Conservation (phyloP, 371 early-diverging fungal species). For the Mucor velutinosus region DNA sequence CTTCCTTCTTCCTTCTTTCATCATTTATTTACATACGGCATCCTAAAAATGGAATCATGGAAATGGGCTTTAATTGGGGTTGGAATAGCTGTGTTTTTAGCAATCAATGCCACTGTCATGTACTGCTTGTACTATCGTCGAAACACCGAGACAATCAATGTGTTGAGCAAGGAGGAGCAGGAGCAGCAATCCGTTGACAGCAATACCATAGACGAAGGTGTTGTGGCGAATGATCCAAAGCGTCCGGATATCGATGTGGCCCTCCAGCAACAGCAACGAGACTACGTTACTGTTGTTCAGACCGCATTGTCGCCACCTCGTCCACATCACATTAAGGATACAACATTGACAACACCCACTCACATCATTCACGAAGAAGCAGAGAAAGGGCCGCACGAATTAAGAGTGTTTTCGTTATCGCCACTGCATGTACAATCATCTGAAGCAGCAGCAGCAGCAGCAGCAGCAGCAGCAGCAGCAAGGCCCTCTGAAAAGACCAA, state of each 20-base stretch:
- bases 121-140: background rate
- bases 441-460: background rate
- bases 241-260: background rate
- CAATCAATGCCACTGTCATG: background rate
- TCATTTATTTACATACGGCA: background rate
- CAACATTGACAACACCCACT: background rate
- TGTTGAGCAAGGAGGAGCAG: background rate
- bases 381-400: background rate
- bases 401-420: conserved; percentile 19
- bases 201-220: background rate
- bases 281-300: background rate
- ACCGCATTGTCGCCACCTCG: conserved; percentile 15
- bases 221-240: background rate
- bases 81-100: background rate
- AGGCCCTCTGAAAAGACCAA: background rate
- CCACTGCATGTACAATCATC: conserved; percentile 4
- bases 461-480: background rate
- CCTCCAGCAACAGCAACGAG: background rate
- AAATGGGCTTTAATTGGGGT: conserved; percentile 12
- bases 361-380: background rate
- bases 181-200: background rate
- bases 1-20: background rate
- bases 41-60: conserved; percentile 12
- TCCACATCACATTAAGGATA: background rate
- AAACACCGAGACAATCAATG: background rate